A percentile compares a stretch with the other conserved stretches of the same genome.
These are phyloP conservation scores for Colletotrichum sp. DNA, from an alignment of 2,329 filamentous ascomycete genomes.

Conservation along the genomic window DNA sequence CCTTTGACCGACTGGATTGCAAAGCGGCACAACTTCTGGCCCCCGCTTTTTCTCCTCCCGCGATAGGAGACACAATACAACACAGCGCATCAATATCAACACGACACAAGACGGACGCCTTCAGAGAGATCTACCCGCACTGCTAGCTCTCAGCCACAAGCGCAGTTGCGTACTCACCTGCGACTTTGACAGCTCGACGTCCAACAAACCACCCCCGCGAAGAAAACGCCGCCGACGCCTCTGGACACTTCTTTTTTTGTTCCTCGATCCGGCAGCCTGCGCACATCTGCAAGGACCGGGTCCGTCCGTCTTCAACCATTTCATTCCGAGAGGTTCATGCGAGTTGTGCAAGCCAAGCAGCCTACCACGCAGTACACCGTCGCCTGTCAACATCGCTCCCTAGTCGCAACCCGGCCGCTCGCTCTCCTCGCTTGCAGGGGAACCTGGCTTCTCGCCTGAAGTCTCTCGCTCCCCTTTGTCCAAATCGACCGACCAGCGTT, in stretches of 20 bases:
- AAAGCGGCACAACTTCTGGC: neutral
- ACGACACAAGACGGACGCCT: neutral
- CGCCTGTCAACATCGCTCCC: constrained; percentile 5
- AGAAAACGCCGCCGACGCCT: neutral
- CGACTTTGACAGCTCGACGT: constrained; percentile 18
- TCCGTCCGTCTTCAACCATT: constrained; percentile 2
- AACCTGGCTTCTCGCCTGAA: constrained; percentile 10
- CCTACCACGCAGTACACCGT: neutral
- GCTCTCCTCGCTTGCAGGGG: constrained; percentile 17
- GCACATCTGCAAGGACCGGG: constrained; percentile 2
- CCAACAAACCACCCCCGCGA: neutral
- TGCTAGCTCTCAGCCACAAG: constrained; percentile 15
- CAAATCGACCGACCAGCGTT: neutral
- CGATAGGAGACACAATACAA: neutral
- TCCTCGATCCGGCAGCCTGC: constrained; percentile 5
- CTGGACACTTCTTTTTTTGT: neutral
- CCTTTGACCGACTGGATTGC: neutral
- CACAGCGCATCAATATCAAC: neutral
- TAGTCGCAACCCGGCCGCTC: neutral
- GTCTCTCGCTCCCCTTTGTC: constrained; percentile 13
- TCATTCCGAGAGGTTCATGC: constrained; percentile 5
- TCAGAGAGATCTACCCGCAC: neutral
- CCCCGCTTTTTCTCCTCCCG: neutral
- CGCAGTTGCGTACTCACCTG: constrained; percentile 2
- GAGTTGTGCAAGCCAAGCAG: neutral